Evolutionary conservation across 2,329 filamentous ascomycete genomes (phyloP), one percentile per base, ranked within the genome.

Genomic region (Curvularia eragrostidis): DNA sequence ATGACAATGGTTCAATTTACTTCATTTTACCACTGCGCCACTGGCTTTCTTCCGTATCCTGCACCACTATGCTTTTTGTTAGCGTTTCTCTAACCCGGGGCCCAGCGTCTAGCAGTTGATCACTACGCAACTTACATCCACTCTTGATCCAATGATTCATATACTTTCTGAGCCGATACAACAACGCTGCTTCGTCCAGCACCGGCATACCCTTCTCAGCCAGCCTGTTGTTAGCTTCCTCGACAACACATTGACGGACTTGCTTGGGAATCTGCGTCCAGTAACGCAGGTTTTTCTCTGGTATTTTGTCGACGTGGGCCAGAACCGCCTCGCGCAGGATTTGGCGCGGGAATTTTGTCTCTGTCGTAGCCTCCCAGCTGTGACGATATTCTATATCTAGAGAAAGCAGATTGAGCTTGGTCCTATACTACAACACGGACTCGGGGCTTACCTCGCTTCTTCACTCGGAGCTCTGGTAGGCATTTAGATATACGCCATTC

Each of bases 141-240:
- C 21, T 46, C 24, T 46, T 56, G 8, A 56, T 47, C 54, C 54
- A 56, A 19, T 56, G 54, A 5, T 56, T 56, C 34, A 52, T 47
- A 6, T 52, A 46, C 43, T 52, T 56, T n/a, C 54, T 41, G 3
- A 56, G 6, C 9, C 48, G 48, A 47, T 56, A 42, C 42, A 56
- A 26, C 21, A 56, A 4, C 34, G 48, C 48, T 23, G 43, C 42
- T 52, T 47, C 34, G n/a, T 56, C 54, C 42, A 56, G 26, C 13
- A 19, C 24, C 9, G 54, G 54, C 30, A 56, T 38, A 26, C 42
- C 54, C 15, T 43, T 24, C 30, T 47, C 42, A 28, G 30, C 48
- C 9, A 56, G 54, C 12, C 42, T 43, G 24, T 13, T 44, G 15
- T 56, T 56, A n/a, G 34, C 48, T 26, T 56, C 54, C 30, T 39